Conservation (phyloP, 768 basidiomycete genomes). For the Leucocoprinus birnbaumii region DNA sequence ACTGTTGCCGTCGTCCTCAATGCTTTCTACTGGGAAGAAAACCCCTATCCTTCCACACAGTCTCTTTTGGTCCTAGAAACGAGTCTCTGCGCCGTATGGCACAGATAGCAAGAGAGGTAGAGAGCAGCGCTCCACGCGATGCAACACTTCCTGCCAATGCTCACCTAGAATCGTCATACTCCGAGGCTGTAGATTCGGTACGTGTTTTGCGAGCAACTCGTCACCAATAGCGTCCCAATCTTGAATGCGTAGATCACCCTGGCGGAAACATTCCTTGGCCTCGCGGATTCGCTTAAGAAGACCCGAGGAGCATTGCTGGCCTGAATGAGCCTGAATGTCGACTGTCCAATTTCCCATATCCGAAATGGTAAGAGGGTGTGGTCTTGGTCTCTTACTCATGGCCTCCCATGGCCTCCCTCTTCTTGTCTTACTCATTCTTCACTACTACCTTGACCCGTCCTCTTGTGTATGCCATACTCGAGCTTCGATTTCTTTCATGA, state of each 20-base stretch:
- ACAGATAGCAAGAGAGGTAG: constrained; percentile 44
- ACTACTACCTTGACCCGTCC: too few relatives aligned
- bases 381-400: too few relatives aligned
- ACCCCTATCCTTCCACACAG: constrained; percentile 54
- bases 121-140: constrained; percentile 34
- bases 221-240: too few relatives aligned
- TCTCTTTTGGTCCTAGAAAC: constrained; percentile 45
- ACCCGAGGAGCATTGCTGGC: constrained; percentile 47
- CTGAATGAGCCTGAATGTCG: too few relatives aligned
- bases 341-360: too few relatives aligned
- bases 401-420: too few relatives aligned
- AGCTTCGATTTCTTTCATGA: too few relatives aligned
- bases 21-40: constrained; percentile 30
- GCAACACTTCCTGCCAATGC: constrained; percentile 11
- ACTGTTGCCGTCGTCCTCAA: neutral
- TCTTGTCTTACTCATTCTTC: too few relatives aligned
- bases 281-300: constrained; percentile 56
- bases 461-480: too few relatives aligned
- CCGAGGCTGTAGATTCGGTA: constrained; percentile 51
- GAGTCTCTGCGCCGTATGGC: constrained; percentile 45
- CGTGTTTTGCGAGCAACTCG: too few relatives aligned
- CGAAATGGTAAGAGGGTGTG: too few relatives aligned
- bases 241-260: constrained; percentile 53
- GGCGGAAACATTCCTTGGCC: constrained; percentile 54
- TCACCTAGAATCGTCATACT: constrained; percentile 40